Base-by-base conservation (phyloP, 805 yeast species). In the Zygoascus tannicola region DNA sequence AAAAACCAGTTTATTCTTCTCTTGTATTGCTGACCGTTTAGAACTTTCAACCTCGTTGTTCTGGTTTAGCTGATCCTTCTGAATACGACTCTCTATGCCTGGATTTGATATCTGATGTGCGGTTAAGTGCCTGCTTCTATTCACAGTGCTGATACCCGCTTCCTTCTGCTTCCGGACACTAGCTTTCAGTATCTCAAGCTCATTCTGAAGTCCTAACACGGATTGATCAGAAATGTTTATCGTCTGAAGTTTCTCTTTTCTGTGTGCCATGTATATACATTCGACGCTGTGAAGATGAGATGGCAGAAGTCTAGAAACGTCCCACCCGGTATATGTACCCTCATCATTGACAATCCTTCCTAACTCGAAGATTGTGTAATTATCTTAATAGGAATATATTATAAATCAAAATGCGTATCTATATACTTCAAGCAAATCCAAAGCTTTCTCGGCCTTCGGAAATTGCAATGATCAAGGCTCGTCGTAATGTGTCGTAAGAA, bases 401-500 rank as follows among this genome's bases (percentile, higher is more conserved):
- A n/a, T n/a, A n/a, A n/a, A n/a, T n/a, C n/a, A n/a, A n/a, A n/a
- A n/a, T n/a, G n/a, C n/a, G n/a, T n/a, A n/a, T 26, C 10, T 26
- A 26, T 26, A 12, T 12, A 26, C 12, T 7, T 26, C 54, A 75
- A 12, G 90, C 94, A 59, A 87, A 73, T 10, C 97, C 97, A 66
- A 92, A 92, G 2, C 97, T 97, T 68, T 85, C 96, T 56, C 84
- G 82, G 16, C 97, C 97, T 63, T 92, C 98, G 21, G 87, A 84
- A 15, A 92, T 77, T 0, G 98, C 97, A 52, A 84, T 60, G 51
- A 88, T 65, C 50, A 92, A 62, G 1, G 92, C 78, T 2, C 85
- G 82, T 50, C 97, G 75, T 43, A 92, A 70, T 18, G 84, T 79
- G 45, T 86, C 95, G 59, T 90, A 92, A 4, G 83, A 76, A 43